Conservation (phyloP, 1,284 basidiomycete species). For the Sporisorium sorghi region DNA sequence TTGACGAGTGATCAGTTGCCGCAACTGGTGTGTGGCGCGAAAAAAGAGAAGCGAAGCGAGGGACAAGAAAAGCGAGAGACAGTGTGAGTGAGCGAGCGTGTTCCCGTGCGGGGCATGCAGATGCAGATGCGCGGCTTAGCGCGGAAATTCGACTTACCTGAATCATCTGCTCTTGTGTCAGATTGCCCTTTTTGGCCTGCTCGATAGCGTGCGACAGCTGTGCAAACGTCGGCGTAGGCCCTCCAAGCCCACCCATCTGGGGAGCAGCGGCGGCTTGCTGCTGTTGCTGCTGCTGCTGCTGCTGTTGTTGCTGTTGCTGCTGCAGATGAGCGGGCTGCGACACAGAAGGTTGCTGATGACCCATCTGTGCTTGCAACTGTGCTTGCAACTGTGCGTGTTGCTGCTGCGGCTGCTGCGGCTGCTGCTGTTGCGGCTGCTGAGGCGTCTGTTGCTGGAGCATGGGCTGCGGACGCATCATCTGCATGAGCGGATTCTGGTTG, state of each 20-base stretch:
- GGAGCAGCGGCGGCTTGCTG: constrained; percentile 13
- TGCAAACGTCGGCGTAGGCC: constrained; percentile 40
- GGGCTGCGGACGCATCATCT: constrained; percentile 40
- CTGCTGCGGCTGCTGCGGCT: constrained; percentile 19
- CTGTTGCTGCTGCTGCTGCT: neutral
- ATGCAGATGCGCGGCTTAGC: neutral
- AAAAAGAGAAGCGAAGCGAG: neutral
- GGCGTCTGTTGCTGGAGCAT: constrained; percentile 30
- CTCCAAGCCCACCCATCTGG: constrained; percentile 25
- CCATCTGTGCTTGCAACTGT: constrained; percentile 35
- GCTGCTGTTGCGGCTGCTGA: constrained; percentile 38
- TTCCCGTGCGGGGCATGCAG: neutral
- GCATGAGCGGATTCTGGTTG: constrained; percentile 39
- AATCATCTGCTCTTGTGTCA: constrained; percentile 53
- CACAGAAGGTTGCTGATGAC: constrained; percentile 21
- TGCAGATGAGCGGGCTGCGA: constrained; percentile 43
- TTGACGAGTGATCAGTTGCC: constrained; percentile 51
- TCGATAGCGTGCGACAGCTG: constrained; percentile 51
- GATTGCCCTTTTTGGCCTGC: constrained; percentile 54
- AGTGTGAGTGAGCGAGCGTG: neutral
- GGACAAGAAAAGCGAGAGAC: neutral
- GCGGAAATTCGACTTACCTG: constrained; percentile 27
- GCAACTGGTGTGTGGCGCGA: constrained; percentile 18
- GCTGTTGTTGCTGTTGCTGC: constrained; percentile 17
- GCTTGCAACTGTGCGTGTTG: constrained; percentile 30